phyloP scores from a whole-genome alignment of 164 flowering plant genomes.

The Dillenia turbinata region DNA sequence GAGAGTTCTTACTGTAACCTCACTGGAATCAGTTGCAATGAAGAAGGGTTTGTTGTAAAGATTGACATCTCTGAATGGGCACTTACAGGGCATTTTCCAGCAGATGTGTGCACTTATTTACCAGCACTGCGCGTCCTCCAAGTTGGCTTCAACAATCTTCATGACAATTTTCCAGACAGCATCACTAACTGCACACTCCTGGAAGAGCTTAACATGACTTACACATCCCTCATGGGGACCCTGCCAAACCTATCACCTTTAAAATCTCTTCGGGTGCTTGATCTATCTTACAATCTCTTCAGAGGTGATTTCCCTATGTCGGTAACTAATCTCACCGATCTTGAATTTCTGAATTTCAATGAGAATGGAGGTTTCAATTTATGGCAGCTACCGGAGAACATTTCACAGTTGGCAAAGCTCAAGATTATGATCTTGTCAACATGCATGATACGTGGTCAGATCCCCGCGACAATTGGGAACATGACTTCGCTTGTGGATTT shows the following conservation, averaged over 20 bases:
- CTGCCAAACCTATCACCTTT: conserved; percentile 62
- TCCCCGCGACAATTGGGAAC: conserved; percentile 73
- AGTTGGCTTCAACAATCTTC: conserved; percentile 41
- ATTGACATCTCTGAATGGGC: conserved; percentile 58
- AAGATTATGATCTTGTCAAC: conserved; percentile 50
- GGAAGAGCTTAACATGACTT: conserved; percentile 58
- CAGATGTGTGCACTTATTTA: conserved; percentile 51
- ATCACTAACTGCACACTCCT: conserved; percentile 60
- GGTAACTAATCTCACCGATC: conserved; percentile 57
- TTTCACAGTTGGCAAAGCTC: conserved; percentile 48
- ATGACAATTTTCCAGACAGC: conserved; percentile 46
- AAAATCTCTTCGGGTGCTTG: conserved; percentile 47
- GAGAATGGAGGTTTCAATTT: conserved; percentile 36
- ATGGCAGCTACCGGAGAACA: conserved; percentile 61
- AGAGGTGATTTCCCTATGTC: conserved; percentile 73
- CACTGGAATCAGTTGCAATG: conserved; percentile 62
- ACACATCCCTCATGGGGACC: conserved; percentile 31
- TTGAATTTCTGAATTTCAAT: conserved; percentile 66
- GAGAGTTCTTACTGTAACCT: conserved; percentile 42
- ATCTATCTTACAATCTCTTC: conserved; percentile 63
- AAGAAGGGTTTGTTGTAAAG: conserved; percentile 34
- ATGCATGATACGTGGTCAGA: conserved; percentile 52
- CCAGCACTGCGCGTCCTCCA: conserved; percentile 52
- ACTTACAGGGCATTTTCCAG: conserved; percentile 59
- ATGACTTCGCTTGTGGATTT: conserved; percentile 71